Evolutionary conservation across 371 early-diverging fungal species (phyloP).

Genomic region (Phascolomyces articulosus): DNA sequence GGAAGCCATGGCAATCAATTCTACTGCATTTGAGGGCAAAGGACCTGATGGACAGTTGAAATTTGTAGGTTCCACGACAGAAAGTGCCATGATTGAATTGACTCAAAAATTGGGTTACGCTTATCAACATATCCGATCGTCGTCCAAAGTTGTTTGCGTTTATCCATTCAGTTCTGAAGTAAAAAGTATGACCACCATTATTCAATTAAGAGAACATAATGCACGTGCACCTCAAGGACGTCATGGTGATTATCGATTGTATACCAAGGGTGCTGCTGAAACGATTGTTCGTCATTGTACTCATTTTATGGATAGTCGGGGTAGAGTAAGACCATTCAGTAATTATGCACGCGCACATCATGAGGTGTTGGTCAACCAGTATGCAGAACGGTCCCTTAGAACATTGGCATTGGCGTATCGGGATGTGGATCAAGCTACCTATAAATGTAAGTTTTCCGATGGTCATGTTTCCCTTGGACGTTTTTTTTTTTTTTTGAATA

Average conservation of each 20-base stretch:
- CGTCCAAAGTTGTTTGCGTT: conserved; percentile 28
- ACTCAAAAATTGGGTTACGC: conserved; percentile 48
- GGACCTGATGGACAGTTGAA: conserved; percentile 38
- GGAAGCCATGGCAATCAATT: conserved; percentile 70
- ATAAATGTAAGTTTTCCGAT: conserved; percentile 6
- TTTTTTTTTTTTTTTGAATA: neutral
- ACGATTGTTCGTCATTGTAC: conserved; percentile 50
- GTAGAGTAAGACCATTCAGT: conserved; percentile 38
- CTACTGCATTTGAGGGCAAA: conserved; percentile 70
- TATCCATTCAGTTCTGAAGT: conserved; percentile 62
- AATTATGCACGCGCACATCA: conserved; percentile 28
- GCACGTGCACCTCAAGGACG: conserved; percentile 17
- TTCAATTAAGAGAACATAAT: conserved; percentile 23
- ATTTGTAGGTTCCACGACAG: conserved; percentile 45
- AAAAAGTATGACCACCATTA: conserved; percentile 62
- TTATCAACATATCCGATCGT: conserved; percentile 31
- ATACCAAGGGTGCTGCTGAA: conserved; percentile 69
- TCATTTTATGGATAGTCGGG: conserved; percentile 40
- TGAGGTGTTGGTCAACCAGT: conserved; percentile 49
- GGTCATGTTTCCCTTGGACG: no score
- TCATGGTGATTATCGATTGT: conserved; percentile 31
- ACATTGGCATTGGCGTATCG: conserved; percentile 74
- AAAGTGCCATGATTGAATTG: conserved; percentile 71
- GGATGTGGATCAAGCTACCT: conserved; percentile 37
- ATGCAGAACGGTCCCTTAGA: conserved; percentile 68